These are phyloP conservation scores for Scolecobasidium constrictum DNA, from an alignment of 2,329 filamentous ascomycete species.

Conservation along the genomic window DNA sequence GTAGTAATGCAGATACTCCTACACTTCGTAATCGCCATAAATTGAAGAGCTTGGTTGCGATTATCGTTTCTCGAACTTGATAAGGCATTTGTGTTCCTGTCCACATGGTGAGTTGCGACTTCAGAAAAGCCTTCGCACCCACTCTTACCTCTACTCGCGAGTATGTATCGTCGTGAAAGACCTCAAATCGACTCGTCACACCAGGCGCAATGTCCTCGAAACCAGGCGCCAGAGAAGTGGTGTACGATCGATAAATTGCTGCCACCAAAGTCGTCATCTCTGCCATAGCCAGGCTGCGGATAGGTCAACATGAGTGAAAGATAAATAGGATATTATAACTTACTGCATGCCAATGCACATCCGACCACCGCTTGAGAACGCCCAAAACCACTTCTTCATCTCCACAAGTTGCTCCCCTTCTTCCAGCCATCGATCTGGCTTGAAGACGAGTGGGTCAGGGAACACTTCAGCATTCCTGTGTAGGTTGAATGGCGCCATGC, in stretches of 20 bases:
- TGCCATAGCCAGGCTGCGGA: constrained; percentile 34
- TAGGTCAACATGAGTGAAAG: not conserved
- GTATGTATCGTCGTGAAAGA: constrained; percentile 30
- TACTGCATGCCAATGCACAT: constrained; percentile 30
- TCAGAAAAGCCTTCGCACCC: too few species aligned
- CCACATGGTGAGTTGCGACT: too few species aligned
- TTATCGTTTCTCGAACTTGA: not conserved
- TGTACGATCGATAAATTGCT: constrained; percentile 34
- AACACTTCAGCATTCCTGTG: constrained; percentile 26
- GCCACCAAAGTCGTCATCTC: constrained; percentile 39
- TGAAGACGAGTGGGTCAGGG: constrained; percentile 17
- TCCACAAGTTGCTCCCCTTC: constrained; percentile 13
- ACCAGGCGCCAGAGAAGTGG: constrained; percentile 20
- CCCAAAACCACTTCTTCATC: constrained; percentile 27
- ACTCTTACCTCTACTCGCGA: too few species aligned
- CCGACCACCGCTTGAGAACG: constrained; percentile 28
- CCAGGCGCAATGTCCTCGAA: constrained; percentile 25
- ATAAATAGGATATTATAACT: constrained; percentile 8
- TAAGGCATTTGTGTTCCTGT: not conserved
- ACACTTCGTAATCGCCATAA: too few species aligned
- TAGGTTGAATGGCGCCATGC: constrained; percentile 27
- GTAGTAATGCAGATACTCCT: too few species aligned
- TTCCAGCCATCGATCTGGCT: constrained; percentile 23
- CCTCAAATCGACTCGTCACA: constrained; percentile 31
- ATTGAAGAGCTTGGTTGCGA: too few species aligned